These are phyloP conservation scores for Yamadazyma blattariae DNA, from an alignment of 1,139 yeast genomes.

Conservation along the genomic window DNA sequence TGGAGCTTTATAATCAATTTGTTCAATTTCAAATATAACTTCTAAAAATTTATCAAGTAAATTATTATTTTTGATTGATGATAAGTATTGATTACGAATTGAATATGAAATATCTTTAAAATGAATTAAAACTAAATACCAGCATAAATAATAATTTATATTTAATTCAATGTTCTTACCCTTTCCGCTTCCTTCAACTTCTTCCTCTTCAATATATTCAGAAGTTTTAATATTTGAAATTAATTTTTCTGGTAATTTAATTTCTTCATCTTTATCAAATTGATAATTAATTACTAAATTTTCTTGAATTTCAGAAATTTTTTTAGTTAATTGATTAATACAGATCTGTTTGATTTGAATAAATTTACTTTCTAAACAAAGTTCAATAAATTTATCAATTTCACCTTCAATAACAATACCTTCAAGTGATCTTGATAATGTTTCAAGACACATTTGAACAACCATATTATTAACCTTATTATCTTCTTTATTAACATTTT, in stretches of 20 bases:
- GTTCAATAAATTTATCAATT: constrained; percentile 16
- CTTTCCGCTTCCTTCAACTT: no score
- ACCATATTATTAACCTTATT: constrained; percentile 26
- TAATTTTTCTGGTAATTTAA: constrained; percentile 35
- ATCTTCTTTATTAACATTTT: constrained; percentile 18
- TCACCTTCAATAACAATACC: constrained; percentile 4
- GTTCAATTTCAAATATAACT: constrained; percentile 49
- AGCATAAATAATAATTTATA: constrained; percentile 53
- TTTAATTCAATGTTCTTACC: constrained; percentile 7
- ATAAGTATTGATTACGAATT: constrained; percentile 58
- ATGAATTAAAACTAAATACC: constrained; percentile 63
- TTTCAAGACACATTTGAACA: constrained; percentile 28
- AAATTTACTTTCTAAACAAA: constrained; percentile 22
- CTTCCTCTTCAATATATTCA: constrained; percentile 23
- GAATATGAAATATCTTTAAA: constrained; percentile 67
- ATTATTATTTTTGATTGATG: constrained; percentile 49
- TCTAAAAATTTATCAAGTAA: constrained; percentile 47
- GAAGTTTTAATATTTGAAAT: constrained; percentile 18
- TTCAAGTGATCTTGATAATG: constrained; percentile 25
- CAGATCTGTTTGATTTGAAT: constrained; percentile 30
- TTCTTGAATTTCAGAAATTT: constrained; percentile 44
- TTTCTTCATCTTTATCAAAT: constrained; percentile 34
- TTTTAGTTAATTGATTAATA: constrained; percentile 29
- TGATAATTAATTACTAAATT: constrained; percentile 63
- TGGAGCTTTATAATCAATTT: constrained; percentile 22